Evolutionary conservation across 345 rosid species (phyloP).

Genomic region (Trapa bicornis): DNA sequence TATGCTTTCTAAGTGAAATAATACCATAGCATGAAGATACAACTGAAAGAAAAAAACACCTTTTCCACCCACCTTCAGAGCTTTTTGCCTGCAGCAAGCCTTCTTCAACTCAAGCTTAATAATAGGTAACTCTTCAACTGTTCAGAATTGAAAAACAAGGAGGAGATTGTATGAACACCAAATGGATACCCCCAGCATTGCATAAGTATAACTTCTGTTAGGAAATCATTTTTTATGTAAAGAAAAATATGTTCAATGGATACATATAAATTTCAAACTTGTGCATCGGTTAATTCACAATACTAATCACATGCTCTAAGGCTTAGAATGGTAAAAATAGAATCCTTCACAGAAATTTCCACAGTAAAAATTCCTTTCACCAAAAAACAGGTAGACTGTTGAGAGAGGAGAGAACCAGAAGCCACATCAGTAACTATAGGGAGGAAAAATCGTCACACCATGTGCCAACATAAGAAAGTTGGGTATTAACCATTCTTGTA

Average conservation of each 20-base stretch:
- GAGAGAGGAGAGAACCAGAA: neutral
- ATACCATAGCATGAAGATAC: too few relatives aligned
- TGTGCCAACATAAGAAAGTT: neutral
- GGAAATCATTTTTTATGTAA: slow-evolving; percentile 1
- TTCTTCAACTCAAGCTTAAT: slow-evolving; percentile 73
- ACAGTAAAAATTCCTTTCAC: neutral
- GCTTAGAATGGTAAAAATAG: neutral
- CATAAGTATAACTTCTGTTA: neutral
- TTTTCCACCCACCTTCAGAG: slow-evolving; percentile 32
- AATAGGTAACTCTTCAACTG: slow-evolving; percentile 62
- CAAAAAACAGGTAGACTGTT: neutral
- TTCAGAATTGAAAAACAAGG: slow-evolving; percentile 7
- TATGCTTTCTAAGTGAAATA: too few relatives aligned
- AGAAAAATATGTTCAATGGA: neutral
- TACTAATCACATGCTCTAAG: neutral
- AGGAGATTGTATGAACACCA: slow-evolving; percentile 6
- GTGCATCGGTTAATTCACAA: neutral
- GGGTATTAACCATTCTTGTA: neutral
- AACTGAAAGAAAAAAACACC: too few relatives aligned
- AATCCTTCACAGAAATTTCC: neutral
- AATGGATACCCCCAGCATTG: neutral
- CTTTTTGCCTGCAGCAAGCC: slow-evolving; percentile 73
- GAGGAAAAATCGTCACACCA: neutral
- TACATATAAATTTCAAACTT: neutral
- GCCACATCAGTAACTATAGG: neutral